Evolutionary conservation across 805 yeast species (phyloP).

Genomic region (Wickerhamiella cacticola): DNA sequence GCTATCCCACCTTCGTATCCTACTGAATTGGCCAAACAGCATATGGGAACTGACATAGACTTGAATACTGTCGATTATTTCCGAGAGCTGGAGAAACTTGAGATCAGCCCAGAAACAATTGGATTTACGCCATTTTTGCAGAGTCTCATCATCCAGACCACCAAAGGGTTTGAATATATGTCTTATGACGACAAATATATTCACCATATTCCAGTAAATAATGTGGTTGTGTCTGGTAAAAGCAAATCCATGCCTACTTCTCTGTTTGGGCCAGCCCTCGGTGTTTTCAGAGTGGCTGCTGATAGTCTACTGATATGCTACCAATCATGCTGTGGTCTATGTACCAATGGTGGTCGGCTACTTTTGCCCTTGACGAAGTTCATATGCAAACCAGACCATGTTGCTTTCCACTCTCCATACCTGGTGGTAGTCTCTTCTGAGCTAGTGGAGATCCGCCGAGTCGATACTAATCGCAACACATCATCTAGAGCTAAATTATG

Average conservation of each 20-base stretch:
- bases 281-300: conserved; percentile 43
- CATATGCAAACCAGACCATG: conserved; percentile 25
- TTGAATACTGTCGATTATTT: conserved; percentile 31
- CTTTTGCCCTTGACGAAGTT: conserved; percentile 36
- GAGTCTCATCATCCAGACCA: conserved; percentile 54
- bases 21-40: background rate
- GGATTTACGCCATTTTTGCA: conserved; percentile 54
- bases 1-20: conserved; percentile 14
- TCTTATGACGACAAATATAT: conserved; percentile 41
- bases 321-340: conserved; percentile 55
- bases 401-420: conserved; percentile 34
- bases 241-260: conserved; percentile 4
- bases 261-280: conserved; percentile 31
- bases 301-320: conserved; percentile 50
- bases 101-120: conserved; percentile 43
- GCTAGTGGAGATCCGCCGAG: conserved; percentile 55
- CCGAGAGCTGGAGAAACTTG: conserved; percentile 37
- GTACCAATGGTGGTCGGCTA: conserved; percentile 40
- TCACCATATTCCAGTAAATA: conserved; percentile 27
- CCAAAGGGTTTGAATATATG: conserved; percentile 54
- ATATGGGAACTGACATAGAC: background rate
- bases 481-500: conserved; percentile 25
- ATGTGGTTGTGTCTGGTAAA: conserved; percentile 18
- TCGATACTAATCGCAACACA: conserved; percentile 31
- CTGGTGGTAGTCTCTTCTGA: conserved; percentile 50